phyloP scores from a whole-genome alignment of 768 basidiomycete species.

The Auricularia sp. region DNA sequence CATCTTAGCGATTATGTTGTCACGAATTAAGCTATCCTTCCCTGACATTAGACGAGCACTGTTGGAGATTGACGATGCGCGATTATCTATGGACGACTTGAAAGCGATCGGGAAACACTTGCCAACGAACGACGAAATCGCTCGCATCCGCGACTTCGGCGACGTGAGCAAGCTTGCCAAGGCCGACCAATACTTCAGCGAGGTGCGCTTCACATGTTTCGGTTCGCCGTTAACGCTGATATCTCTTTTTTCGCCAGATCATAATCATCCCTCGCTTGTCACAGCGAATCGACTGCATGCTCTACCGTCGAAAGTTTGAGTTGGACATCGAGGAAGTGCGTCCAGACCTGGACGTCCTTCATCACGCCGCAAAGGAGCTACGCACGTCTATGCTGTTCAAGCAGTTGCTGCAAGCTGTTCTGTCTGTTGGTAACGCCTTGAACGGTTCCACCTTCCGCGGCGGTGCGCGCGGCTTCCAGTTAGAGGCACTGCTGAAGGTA shows the following conservation, averaged over 20 bases:
- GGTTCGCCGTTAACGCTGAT: background rate
- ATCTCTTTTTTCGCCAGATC: conserved; percentile 35
- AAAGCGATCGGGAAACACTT: conserved; percentile 63
- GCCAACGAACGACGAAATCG: conserved; percentile 75
- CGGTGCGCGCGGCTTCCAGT: conserved; percentile 71
- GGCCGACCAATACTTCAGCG: conserved; percentile 72
- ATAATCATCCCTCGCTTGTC: conserved; percentile 65
- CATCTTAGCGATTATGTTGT: conserved; percentile 68
- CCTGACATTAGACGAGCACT: conserved; percentile 61
- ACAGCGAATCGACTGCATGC: conserved; percentile 69
- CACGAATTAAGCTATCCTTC: conserved; percentile 55
- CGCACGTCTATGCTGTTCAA: conserved; percentile 55
- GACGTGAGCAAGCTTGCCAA: conserved; percentile 67
- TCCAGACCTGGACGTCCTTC: conserved; percentile 67
- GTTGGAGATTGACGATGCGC: conserved; percentile 58
- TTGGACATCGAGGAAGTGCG: conserved; percentile 74
- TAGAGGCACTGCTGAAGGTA: conserved; percentile 77
- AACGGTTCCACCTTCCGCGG: conserved; percentile 80
- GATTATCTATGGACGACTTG: conserved; percentile 63
- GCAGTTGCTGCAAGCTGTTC: conserved; percentile 56
- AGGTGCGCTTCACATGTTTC: conserved; percentile 32
- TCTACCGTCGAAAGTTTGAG: conserved; percentile 74
- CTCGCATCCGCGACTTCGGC: conserved; percentile 56
- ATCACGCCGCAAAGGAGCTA: conserved; percentile 61
- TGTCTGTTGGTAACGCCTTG: conserved; percentile 70